Percentiles rank a stretch among this genome's conserved stretches.
phyloP scores from a whole-genome alignment of 805 yeast genomes.

The Wickerhamiella dianesei region DNA sequence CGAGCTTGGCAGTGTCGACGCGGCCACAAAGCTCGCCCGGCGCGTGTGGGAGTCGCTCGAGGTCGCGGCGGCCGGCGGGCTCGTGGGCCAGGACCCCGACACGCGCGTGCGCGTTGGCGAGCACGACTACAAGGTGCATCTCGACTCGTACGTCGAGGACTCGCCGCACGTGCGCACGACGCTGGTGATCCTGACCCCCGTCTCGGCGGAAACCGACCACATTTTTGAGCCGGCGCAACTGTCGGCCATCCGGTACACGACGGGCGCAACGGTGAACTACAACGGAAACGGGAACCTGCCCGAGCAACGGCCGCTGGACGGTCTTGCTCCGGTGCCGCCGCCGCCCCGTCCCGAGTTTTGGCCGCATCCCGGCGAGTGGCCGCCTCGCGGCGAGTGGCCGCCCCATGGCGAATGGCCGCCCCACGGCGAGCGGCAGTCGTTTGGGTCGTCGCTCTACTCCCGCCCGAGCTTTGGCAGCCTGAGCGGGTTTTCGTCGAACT shows the following conservation, averaged over 20 bases:
- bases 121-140: constrained; percentile 8
- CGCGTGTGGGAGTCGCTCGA: not conserved
- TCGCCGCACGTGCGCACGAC: constrained; percentile 12
- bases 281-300: not conserved
- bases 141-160: constrained; percentile 16
- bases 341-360: not conserved
- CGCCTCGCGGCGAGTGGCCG: too few relatives aligned
- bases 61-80: not conserved
- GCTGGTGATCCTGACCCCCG: constrained; percentile 14
- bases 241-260: constrained; percentile 13
- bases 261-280: not conserved
- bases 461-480: too few relatives aligned
- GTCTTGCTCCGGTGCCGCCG: not conserved
- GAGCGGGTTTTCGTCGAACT: too few relatives aligned
- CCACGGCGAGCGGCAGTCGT: too few relatives aligned
- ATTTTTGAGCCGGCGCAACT: constrained; percentile 16
- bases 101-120: not conserved
- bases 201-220: not conserved
- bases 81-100: not conserved
- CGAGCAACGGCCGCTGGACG: not conserved
- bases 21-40: not conserved
- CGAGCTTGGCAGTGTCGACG: constrained; percentile 6
- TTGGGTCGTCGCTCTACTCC: too few relatives aligned
- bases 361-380: not conserved
- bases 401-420: too few relatives aligned